These are phyloP conservation scores for Pythium volutum DNA, from an alignment of 352 stramenopile genomes.

Conservation along the genomic window DNA sequence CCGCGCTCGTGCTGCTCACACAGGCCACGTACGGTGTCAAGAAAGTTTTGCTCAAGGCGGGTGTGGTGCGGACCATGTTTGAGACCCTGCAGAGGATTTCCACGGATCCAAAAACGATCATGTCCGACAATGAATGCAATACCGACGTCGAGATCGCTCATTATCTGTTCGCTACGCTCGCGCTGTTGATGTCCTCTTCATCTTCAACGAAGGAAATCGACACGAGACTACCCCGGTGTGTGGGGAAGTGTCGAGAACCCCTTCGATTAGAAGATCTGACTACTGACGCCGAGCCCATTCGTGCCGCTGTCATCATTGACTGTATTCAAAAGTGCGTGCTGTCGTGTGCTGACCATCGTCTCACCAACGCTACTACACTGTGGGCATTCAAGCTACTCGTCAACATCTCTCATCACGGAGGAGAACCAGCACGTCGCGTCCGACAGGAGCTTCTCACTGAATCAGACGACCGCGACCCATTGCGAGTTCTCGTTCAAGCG, in stretches of 20 bases:
- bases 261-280: constrained; percentile 12
- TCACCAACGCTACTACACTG: background rate
- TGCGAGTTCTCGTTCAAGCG: background rate
- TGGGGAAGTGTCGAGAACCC: background rate
- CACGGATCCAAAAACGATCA: background rate
- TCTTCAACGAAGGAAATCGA: background rate
- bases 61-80: background rate
- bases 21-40: constrained; percentile 13
- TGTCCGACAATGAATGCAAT: no score
- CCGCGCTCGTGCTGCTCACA: constrained; percentile 3
- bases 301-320: background rate
- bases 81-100: background rate
- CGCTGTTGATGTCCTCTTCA: background rate
- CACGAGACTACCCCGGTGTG: background rate
- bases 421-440: background rate
- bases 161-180: constrained; percentile 10
- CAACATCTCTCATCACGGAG: constrained; percentile 13
- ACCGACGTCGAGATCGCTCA: constrained; percentile 5
- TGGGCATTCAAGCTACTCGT: constrained; percentile 14
- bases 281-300: background rate
- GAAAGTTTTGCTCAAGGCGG: constrained; percentile 1
- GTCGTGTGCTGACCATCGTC: background rate
- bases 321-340: constrained; percentile 3
- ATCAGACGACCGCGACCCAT: background rate
- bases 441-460: constrained; percentile 10